Conservation (phyloP, 2,329 filamentous ascomycete genomes). For the Colletotrichum cuscutae region DNA sequence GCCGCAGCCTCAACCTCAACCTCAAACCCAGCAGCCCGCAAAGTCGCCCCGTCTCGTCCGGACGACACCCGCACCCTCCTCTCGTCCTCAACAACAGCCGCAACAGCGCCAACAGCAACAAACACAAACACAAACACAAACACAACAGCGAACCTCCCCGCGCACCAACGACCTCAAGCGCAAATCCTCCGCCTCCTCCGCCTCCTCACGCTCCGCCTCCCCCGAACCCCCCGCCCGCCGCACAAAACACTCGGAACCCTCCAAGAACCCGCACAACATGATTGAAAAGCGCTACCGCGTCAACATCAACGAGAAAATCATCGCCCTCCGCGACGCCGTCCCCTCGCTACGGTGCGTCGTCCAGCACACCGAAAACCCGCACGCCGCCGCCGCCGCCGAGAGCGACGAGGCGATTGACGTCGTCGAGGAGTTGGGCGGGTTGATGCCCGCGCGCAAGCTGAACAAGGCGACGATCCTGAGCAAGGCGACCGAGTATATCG, state of each 20-base stretch:
- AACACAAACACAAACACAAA: slow-evolving; percentile 20
- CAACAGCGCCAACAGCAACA: slow-evolving; percentile 5
- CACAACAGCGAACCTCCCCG: slow-evolving; percentile 23
- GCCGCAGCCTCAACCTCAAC: not conserved
- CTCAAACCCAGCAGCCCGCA: not conserved
- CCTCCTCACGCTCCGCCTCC: slow-evolving; percentile 50
- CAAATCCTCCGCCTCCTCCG: slow-evolving; percentile 44
- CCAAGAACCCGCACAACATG: slow-evolving; percentile 87
- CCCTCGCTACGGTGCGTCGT: slow-evolving; percentile 52
- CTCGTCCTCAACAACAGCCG: slow-evolving; percentile 1
- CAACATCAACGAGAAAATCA: slow-evolving; percentile 86
- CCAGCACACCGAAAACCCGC: slow-evolving; percentile 41
- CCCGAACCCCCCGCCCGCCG: slow-evolving; percentile 46
- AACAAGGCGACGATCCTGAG: slow-evolving; percentile 56
- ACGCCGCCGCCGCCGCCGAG: slow-evolving; percentile 39
- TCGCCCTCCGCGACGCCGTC: slow-evolving; percentile 78
- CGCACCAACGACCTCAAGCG: slow-evolving; percentile 43
- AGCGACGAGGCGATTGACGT: slow-evolving; percentile 38
- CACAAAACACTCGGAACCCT: slow-evolving; percentile 50
- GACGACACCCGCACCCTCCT: not conserved
- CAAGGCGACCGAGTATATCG: slow-evolving; percentile 51
- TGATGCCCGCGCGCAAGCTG: slow-evolving; percentile 50
- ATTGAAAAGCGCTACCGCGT: slow-evolving; percentile 88
- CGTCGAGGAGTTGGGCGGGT: slow-evolving; percentile 42
- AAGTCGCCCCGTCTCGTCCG: slow-evolving; percentile 13